Percentiles rank a stretch among this genome's conserved stretches.
Conservation (phyloP, 2,329 filamentous ascomycete species). For the Magnaporthiopsis rhizophila region DNA sequence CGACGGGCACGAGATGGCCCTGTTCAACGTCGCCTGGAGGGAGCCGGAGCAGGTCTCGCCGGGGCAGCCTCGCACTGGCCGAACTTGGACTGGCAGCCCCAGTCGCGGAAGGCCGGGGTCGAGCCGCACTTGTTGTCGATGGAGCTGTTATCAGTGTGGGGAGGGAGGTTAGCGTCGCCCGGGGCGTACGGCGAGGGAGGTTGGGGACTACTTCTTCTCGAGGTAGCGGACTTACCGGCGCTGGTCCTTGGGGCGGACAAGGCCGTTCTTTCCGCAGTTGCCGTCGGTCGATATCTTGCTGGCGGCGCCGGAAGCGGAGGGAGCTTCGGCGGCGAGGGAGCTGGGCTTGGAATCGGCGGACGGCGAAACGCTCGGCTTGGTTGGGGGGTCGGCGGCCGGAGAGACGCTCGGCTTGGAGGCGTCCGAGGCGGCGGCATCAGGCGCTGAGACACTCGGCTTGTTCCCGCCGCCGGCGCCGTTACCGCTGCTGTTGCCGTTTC, state of each 20-base stretch:
- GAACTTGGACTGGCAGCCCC: constrained; percentile 11
- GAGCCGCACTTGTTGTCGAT: constrained; percentile 11
- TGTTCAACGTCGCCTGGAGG: constrained; percentile 14
- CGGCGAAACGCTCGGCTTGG: no score
- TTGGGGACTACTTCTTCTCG: no score
- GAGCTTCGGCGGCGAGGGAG: not conserved
- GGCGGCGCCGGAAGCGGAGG: not conserved
- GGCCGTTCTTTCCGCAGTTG: not conserved
- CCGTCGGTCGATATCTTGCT: constrained; percentile 3
- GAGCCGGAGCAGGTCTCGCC: not conserved
- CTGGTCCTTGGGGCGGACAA: not conserved
- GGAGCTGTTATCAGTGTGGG: not conserved
- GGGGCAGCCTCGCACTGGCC: constrained; percentile 10
- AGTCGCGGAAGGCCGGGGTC: constrained; percentile 11
- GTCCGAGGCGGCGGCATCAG: no score
- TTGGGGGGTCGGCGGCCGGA: no score
- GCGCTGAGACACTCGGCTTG: not conserved
- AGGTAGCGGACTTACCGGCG: constrained; percentile 5
- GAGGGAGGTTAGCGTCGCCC: not conserved
- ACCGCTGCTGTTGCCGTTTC: not conserved
- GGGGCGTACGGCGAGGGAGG: no score
- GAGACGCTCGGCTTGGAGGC: no score
- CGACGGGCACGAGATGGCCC: not conserved
- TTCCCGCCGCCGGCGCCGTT: not conserved
- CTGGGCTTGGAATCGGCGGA: no score